These are phyloP conservation scores for Zalaria sp. DNA, from an alignment of 2,329 filamentous ascomycete genomes.

Conservation along the genomic window DNA sequence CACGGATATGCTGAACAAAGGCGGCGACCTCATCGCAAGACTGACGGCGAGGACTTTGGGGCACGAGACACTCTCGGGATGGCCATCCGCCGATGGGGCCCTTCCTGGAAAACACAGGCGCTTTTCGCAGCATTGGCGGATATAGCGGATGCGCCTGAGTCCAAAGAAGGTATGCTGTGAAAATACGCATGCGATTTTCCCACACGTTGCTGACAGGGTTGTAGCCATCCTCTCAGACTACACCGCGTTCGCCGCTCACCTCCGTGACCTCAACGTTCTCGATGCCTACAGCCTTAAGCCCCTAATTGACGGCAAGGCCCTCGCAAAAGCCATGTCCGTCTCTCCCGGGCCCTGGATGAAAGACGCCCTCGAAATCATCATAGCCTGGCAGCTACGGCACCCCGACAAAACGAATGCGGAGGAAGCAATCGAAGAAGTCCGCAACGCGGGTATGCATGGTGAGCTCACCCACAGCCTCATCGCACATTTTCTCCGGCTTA, in stretches of 20 bases:
- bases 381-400: conserved; percentile 81
- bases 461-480: conserved; percentile 35
- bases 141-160: conserved; percentile 26
- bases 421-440: conserved; percentile 31
- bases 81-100: conserved; percentile 59
- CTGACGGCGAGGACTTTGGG: conserved; percentile 26
- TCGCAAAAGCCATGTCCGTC: conserved; percentile 51
- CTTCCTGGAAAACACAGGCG: conserved; percentile 58
- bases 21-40: conserved; percentile 29
- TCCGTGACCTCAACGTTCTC: conserved; percentile 36
- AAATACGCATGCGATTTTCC: neutral
- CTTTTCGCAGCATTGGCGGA: conserved; percentile 55
- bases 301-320: conserved; percentile 56
- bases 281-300: conserved; percentile 35
- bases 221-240: conserved; percentile 37
- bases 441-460: conserved; percentile 24
- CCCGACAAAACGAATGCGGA: conserved; percentile 47
- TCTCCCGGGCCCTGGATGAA: conserved; percentile 77
- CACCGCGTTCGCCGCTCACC: conserved; percentile 36
- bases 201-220: too few species aligned
- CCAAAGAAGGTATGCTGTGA: conserved; percentile 26
- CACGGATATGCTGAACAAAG: conserved; percentile 32
- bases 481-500: conserved; percentile 44
- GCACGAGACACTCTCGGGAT: conserved; percentile 55
- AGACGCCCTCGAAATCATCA: conserved; percentile 60